phyloP scores from a whole-genome alignment of 768 basidiomycete genomes.

The Imleria badia region DNA sequence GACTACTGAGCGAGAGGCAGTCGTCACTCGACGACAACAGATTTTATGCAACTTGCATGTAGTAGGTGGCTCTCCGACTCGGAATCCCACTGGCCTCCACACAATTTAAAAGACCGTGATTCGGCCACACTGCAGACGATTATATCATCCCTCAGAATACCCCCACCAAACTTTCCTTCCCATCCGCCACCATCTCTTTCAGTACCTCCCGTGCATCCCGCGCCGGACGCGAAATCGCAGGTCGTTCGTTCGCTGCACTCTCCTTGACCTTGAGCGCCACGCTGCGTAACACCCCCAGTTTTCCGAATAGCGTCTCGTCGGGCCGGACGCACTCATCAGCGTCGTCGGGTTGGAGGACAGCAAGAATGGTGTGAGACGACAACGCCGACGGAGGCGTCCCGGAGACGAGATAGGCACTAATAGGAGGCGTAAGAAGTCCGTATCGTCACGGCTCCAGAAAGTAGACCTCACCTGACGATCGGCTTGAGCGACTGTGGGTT shows the following conservation, averaged over 20 bases:
- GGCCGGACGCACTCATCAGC: conserved; percentile 14
- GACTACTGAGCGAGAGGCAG: no score
- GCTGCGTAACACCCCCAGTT: conserved; percentile 53
- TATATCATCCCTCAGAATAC: no score
- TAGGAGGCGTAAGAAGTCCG: conserved; percentile 4
- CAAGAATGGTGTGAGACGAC: conserved; percentile 59
- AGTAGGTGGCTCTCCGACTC: no score
- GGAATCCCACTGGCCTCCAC: no score
- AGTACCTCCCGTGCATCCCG: conserved; percentile 79
- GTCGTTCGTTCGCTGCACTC: conserved; percentile 65
- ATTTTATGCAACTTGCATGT: no score
- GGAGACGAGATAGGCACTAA: conserved; percentile 59
- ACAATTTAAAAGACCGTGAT: no score
- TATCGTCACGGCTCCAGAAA: not conserved
- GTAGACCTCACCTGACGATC: conserved; percentile 59
- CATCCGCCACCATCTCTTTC: conserved; percentile 31
- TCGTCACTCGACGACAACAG: no score
- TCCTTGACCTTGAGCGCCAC: conserved; percentile 76
- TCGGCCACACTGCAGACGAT: no score
- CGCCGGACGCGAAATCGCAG: conserved; percentile 74
- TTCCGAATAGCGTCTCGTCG: conserved; percentile 58
- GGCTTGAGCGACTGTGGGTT: conserved; percentile 63
- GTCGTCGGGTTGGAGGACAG: conserved; percentile 51
- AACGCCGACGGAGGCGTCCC: conserved; percentile 69
- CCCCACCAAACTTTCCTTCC: conserved; percentile 27